Evolutionary conservation across 805 yeast species (phyloP).

Genomic region (Wickerhamiella lipophila): DNA sequence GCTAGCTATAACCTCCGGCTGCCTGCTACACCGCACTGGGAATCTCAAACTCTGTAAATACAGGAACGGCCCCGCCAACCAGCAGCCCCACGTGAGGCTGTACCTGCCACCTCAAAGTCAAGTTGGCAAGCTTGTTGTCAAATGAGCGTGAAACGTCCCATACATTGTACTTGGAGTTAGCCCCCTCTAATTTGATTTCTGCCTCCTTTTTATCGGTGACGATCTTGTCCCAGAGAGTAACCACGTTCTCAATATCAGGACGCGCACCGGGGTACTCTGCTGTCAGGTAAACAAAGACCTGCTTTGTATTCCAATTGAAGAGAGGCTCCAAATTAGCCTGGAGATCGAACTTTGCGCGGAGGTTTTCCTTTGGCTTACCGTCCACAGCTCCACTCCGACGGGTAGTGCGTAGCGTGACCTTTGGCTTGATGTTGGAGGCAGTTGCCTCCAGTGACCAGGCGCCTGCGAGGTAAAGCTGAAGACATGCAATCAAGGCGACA

Average conservation of each 20-base stretch:
- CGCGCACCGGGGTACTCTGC: constrained; percentile 59
- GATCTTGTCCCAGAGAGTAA: constrained; percentile 86
- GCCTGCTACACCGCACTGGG: neutral
- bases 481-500: constrained; percentile 22
- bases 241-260: constrained; percentile 37
- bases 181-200: constrained; percentile 37
- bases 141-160: constrained; percentile 66
- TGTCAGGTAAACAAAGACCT: constrained; percentile 80
- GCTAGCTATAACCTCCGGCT: no score
- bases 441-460: constrained; percentile 20
- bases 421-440: constrained; percentile 16
- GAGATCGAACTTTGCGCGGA: constrained; percentile 58
- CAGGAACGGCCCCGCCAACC: constrained; percentile 45
- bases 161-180: constrained; percentile 63
- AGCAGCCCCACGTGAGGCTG: constrained; percentile 86
- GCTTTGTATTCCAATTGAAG: constrained; percentile 96
- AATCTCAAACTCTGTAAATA: constrained; percentile 4
- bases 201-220: constrained; percentile 51
- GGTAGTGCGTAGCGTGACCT: constrained; percentile 19
- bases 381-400: constrained; percentile 55
- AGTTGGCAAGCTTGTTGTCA: constrained; percentile 46
- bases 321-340: constrained; percentile 59
- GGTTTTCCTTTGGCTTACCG: constrained; percentile 64
- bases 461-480: constrained; percentile 22
- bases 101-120: constrained; percentile 75